These are phyloP conservation scores for Pilatotrama ljubarskyi DNA, from an alignment of 768 basidiomycete genomes.

Conservation along the genomic window DNA sequence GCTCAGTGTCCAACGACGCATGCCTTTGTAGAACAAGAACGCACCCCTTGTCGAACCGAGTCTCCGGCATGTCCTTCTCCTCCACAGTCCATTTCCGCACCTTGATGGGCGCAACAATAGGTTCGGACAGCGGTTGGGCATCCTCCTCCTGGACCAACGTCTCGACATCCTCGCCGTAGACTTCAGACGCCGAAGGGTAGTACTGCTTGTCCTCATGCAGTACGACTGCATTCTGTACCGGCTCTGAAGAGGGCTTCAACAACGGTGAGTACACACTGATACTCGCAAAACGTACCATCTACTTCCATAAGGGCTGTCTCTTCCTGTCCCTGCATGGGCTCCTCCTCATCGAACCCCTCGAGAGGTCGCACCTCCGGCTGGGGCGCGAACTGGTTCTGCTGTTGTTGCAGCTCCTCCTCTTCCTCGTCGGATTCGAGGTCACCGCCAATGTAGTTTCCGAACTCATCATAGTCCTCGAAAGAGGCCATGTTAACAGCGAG, in stretches of 20 bases:
- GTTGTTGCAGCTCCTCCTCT: conserved; percentile 58
- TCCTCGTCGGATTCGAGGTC: conserved; percentile 89
- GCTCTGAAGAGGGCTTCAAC: conserved; percentile 46
- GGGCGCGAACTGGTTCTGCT: conserved; percentile 41
- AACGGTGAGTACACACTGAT: neutral
- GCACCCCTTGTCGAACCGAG: conserved; percentile 96
- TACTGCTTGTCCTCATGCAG: conserved; percentile 99
- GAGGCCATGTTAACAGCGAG: conserved; percentile 47
- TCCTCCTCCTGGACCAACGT: conserved; percentile 98
- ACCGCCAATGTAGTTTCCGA: conserved; percentile 96
- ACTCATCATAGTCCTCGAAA: conserved; percentile 85
- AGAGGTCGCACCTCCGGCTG: conserved; percentile 49
- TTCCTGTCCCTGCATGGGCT: conserved; percentile 50
- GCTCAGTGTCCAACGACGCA: neutral
- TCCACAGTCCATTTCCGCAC: conserved; percentile 93
- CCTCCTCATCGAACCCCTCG: conserved; percentile 84
- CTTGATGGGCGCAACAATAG: conserved; percentile 94
- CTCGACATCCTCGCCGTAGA: conserved; percentile 94
- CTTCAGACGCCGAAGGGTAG: conserved; percentile 88
- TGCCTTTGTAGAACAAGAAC: conserved; percentile 30
- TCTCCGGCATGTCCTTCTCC: conserved; percentile 94
- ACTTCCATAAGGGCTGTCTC: conserved; percentile 79
- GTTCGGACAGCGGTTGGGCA: conserved; percentile 90
- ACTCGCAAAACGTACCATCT: conserved; percentile 55
- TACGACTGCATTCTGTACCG: conserved; percentile 77